Base-by-base conservation (phyloP, 495 filamentous ascomycete species). In the Cryomyces minteri region DNA sequence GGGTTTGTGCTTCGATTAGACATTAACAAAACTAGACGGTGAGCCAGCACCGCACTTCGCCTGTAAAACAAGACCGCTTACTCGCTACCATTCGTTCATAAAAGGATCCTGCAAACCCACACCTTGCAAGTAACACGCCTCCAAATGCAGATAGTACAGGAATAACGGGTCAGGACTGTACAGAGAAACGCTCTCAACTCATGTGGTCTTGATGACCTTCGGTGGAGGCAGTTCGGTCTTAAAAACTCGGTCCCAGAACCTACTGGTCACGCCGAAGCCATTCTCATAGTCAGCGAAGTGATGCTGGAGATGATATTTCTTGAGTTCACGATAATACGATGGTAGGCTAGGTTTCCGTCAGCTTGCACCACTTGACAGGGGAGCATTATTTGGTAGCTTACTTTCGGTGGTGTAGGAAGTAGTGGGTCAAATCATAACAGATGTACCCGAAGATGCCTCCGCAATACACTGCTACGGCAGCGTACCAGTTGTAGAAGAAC, bases 351-450 rank as follows among this genome's bases (percentile, higher is more conserved):
- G 48, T 31, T 6, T 9, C 32, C 6, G 34, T 10, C 34, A 14
- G 9, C 34, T 4, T 29, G 53, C 44, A 54, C 33, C 5, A 33
- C n/a, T 40, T 6, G 31, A 12, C 50, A 43, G 41, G 28, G 43
- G 40, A 46, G 31, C 28, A 43, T 10, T 8, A 7, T 4, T 14
- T 32, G 36, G 48, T 31, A 53, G 71, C 74, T 64, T 58, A 82
- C 77, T 82, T 93, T 65, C 80, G 79, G 63, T 99, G 92, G 61
- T 99, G 92, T n/a, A 99, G 76, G 73, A 96, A 95, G 65, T 96
- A 99, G 62, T 99, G 92, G 10, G 90, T 96, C 66, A 94, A 48
- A 58, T 99, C 92, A 67, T 99, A 99, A 65, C 80, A 84, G 43
- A 94, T 72, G 57, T 96, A 99, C 29, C 92, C 92, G 52, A 93